These are phyloP conservation scores for Apium graveolens DNA, from an alignment of 129 eudicot species.

Conservation along the genomic window DNA sequence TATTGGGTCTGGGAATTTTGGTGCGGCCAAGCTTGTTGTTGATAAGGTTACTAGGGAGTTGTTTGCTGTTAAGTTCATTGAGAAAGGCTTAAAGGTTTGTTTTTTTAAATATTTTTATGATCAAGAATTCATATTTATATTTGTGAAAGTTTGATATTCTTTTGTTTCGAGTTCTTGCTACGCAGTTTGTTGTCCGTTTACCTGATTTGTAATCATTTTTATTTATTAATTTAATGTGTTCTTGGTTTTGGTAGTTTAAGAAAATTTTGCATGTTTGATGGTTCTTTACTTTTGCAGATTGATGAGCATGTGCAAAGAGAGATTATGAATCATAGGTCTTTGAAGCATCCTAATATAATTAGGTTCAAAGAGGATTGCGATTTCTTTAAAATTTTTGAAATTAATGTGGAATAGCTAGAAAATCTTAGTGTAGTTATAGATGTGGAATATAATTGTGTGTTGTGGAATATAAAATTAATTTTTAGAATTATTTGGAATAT, in stretches of 20 bases:
- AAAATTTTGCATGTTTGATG: neutral
- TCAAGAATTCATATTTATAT: too few relatives aligned
- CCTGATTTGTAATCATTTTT: too few relatives aligned
- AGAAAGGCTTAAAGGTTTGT: constrained; percentile 53
- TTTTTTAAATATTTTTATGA: neutral
- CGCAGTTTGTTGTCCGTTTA: too few relatives aligned
- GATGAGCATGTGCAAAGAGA: constrained; percentile 88
- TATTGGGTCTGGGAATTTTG: constrained; percentile 69
- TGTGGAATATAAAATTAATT: too few relatives aligned
- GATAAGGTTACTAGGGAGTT: constrained; percentile 39
- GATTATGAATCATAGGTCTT: constrained; percentile 69
- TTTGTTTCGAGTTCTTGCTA: too few relatives aligned
- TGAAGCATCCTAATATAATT: constrained; percentile 77
- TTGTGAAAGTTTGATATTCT: too few relatives aligned
- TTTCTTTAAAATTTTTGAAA: neutral
- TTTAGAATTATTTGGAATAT: too few relatives aligned
- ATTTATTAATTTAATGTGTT: too few relatives aligned
- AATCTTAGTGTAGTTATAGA: too few relatives aligned
- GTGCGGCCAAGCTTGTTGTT: constrained; percentile 66
- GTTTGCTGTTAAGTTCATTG: constrained; percentile 66
- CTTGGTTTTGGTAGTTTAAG: neutral
- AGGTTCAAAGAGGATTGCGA: constrained; percentile 68
- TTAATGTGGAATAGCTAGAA: neutral
- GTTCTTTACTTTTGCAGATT: too few relatives aligned
- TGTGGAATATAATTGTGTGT: too few relatives aligned